Percentiles rank a stretch among this genome's conserved stretches.
Conservation (phyloP, 352 stramenopile species). For the Globisporangium alternatum region DNA sequence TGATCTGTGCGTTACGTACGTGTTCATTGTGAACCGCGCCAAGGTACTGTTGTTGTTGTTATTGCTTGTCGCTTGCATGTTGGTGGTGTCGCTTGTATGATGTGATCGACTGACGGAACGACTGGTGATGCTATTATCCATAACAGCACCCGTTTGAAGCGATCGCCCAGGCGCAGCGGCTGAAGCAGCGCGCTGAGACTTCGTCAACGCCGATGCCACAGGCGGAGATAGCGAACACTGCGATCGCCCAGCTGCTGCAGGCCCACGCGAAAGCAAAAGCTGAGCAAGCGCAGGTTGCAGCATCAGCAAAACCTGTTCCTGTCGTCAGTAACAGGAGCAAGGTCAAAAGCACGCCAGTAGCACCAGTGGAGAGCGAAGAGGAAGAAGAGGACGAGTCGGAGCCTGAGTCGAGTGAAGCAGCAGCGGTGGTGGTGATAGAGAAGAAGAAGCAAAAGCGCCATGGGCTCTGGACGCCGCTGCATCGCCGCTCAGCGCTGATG, state of each 20-base stretch:
- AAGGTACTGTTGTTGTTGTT: conserved; percentile 56
- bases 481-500: conserved; percentile 13
- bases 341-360: neutral
- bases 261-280: conserved; percentile 13
- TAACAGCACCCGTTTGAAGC: conserved; percentile 18
- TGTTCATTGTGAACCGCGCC: conserved; percentile 81
- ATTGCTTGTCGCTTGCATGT: conserved; percentile 1
- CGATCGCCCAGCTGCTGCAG: conserved; percentile 27
- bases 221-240: conserved; percentile 22
- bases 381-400: neutral
- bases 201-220: neutral
- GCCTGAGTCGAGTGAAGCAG: neutral
- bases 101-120: neutral
- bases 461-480: conserved; percentile 26
- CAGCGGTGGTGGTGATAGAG: neutral
- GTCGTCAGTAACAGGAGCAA: neutral
- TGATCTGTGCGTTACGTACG: conserved; percentile 79
- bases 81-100: neutral
- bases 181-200: neutral
- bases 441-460: neutral
- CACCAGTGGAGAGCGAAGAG: neutral
- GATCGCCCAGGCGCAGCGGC: conserved; percentile 14
- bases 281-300: neutral
- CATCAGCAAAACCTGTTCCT: neutral
- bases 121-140: neutral